Conservation (phyloP, 2,329 filamentous ascomycete genomes). For the Colletotrichum sp. region DNA sequence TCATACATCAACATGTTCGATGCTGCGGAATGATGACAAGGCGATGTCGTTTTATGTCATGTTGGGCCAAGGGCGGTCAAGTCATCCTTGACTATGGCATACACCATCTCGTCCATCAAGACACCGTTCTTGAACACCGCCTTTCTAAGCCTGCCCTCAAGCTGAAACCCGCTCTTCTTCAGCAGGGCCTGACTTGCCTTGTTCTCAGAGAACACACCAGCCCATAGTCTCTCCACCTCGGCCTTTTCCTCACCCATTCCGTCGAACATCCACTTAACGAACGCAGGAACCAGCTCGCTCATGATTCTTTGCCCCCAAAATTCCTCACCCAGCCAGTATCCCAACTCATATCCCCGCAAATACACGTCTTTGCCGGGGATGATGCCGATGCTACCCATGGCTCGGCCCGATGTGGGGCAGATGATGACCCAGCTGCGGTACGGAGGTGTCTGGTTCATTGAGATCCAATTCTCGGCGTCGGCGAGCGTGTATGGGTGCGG, state of each 20-base stretch:
- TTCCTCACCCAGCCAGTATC: constrained; percentile 50
- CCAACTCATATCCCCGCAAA: constrained; percentile 49
- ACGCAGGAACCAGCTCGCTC: constrained; percentile 41
- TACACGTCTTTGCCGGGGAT: constrained; percentile 41
- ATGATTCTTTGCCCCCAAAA: constrained; percentile 52
- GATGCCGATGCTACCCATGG: constrained; percentile 48
- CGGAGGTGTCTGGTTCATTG: neutral
- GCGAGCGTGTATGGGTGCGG: constrained; percentile 49
- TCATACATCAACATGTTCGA: neutral
- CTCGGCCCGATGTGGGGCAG: neutral
- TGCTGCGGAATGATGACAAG: too few species aligned
- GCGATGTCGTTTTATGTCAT: neutral
- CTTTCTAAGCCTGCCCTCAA: constrained; percentile 47
- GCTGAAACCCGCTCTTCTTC: constrained; percentile 43
- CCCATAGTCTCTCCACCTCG: constrained; percentile 46
- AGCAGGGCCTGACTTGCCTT: constrained; percentile 44
- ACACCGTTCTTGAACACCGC: constrained; percentile 46
- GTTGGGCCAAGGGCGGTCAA: neutral
- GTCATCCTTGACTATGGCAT: constrained; percentile 43
- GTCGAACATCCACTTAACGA: constrained; percentile 51
- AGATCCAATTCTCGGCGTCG: constrained; percentile 43
- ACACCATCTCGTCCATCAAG: constrained; percentile 40
- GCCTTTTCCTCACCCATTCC: constrained; percentile 26
- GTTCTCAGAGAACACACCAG: constrained; percentile 41
- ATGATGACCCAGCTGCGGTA: constrained; percentile 3